phyloP scores from a whole-genome alignment of 768 basidiomycete species.

The Suillus americanus region DNA sequence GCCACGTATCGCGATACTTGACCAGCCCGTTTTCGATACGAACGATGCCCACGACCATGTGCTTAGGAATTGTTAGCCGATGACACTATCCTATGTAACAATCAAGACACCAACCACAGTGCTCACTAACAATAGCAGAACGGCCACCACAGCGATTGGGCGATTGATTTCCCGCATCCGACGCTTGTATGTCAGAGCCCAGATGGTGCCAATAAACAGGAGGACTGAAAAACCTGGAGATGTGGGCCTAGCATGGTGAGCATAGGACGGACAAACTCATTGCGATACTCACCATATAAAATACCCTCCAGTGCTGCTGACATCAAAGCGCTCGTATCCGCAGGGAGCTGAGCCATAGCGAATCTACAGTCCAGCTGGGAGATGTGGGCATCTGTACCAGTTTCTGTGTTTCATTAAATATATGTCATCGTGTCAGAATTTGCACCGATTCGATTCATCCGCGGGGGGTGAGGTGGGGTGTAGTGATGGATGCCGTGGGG shows the following conservation, averaged over 20 bases:
- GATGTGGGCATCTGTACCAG: background rate
- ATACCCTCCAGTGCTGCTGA: background rate
- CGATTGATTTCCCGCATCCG: slow-evolving; percentile 9
- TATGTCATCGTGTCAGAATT: background rate
- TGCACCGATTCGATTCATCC: background rate
- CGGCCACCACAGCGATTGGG: slow-evolving; percentile 15
- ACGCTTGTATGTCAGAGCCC: background rate
- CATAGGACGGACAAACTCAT: background rate
- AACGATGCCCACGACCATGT: background rate
- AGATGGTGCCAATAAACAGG: background rate
- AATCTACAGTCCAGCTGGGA: background rate
- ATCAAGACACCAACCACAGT: slow-evolving; percentile 13
- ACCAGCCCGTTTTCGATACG: background rate
- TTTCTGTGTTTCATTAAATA: background rate
- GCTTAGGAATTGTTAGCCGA: background rate
- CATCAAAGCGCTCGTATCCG: background rate
- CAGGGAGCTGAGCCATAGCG: background rate
- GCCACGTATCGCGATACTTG: background rate
- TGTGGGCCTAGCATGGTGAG: background rate
- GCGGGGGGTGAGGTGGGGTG: background rate
- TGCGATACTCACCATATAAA: background rate
- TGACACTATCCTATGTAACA: background rate
- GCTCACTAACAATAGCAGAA: slow-evolving; percentile 20
- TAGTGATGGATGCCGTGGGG: background rate
- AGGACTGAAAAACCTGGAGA: background rate